phyloP scores from a whole-genome alignment of 208 protist genomes.

The Leishmania aethiopica region DNA sequence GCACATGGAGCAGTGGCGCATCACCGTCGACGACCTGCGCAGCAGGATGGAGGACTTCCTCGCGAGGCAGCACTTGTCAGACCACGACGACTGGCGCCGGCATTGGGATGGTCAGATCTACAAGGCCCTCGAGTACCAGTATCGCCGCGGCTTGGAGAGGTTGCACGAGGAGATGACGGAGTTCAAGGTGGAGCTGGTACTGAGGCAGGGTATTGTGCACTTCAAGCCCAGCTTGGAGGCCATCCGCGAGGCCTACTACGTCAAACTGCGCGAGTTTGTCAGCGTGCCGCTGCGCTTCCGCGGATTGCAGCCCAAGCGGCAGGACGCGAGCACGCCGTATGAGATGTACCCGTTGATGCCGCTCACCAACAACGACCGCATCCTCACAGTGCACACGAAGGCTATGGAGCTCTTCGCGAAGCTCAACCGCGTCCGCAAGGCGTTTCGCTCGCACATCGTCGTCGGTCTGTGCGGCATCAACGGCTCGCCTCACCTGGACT shows the following conservation, averaged over 20 bases:
- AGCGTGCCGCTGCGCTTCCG: constrained; percentile 93
- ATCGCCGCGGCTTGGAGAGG: constrained; percentile 89
- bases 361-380: constrained; percentile 79
- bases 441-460: constrained; percentile 85
- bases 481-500: constrained; percentile 89
- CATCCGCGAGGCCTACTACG: constrained; percentile 94
- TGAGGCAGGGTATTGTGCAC: constrained; percentile 90
- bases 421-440: constrained; percentile 86
- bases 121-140: constrained; percentile 97
- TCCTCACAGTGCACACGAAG: constrained; percentile 91
- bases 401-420: constrained; percentile 93
- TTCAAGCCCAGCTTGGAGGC: constrained; percentile 96
- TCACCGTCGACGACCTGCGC: constrained; percentile 82
- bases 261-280: constrained; percentile 95
- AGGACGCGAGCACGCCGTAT: constrained; percentile 53
- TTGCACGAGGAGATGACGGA: constrained; percentile 94
- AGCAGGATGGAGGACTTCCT: constrained; percentile 87
- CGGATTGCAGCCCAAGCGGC: constrained; percentile 87
- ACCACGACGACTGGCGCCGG: constrained; percentile 90
- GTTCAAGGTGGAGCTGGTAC: constrained; percentile 93
- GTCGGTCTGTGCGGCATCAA: constrained; percentile 90
- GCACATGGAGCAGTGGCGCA: constrained; percentile 94
- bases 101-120: constrained; percentile 98
- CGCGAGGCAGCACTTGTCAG: constrained; percentile 62
- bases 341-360: constrained; percentile 93